Evolutionary conservation across 2,329 filamentous ascomycete species (phyloP).

Genomic region (Neonectria punicea): DNA sequence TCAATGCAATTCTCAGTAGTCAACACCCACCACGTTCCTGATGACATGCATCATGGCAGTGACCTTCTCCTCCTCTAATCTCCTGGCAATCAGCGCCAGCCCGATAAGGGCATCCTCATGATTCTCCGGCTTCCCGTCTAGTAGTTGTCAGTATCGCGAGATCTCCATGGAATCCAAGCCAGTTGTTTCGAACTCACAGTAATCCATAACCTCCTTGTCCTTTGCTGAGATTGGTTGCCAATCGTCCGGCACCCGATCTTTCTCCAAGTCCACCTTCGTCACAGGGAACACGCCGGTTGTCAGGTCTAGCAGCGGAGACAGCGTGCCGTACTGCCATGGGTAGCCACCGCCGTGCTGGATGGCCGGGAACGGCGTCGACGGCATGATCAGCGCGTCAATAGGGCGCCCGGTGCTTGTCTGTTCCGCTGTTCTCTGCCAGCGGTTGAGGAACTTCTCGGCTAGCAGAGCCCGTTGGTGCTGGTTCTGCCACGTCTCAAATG

Average conservation of each 20-base stretch:
- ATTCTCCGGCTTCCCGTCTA: neutral
- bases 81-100: neutral
- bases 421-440: neutral
- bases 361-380: neutral
- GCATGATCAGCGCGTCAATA: neutral
- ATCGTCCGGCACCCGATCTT: neutral
- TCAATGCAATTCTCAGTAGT: neutral
- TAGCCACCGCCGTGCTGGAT: neutral
- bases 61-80: conserved; percentile 1
- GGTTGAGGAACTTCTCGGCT: neutral
- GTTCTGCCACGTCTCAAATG: neutral
- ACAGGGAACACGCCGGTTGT: neutral
- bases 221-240: neutral
- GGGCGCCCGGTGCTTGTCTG: neutral
- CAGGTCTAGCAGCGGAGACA: neutral
- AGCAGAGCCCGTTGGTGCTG: neutral
- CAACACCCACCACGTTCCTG: neutral
- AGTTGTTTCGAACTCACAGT: neutral
- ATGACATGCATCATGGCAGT: neutral
- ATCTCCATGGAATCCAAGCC: neutral
- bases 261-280: neutral
- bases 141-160: neutral
- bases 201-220: neutral
- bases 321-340: neutral
- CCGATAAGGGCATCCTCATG: neutral